Evolutionary conservation across 2,329 filamentous ascomycete genomes (phyloP), one percentile per base, ranked within the genome.

Genomic region (Hypomyces rosellus): DNA sequence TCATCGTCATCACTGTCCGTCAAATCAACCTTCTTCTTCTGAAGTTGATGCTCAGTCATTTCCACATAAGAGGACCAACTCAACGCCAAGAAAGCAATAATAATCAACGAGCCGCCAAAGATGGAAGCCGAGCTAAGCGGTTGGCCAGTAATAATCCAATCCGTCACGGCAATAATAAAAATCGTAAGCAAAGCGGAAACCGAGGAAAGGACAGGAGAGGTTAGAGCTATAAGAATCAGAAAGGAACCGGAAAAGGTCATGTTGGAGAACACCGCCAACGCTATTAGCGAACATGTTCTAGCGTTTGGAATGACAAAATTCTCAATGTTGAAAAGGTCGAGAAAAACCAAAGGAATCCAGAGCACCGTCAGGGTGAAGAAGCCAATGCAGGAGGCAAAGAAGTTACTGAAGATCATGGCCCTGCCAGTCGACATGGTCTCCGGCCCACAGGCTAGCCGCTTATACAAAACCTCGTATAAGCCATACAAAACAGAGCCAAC

Each of bases 381-480:
- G 3, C 93, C 93, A 55, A 99, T 93, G 64, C 92, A 74, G 56
- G 84, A 88, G 48, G 89, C 93, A 62, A 97, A 93, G 0, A 88
- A 86, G 65, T 95, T 97, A 61, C 93, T 91, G 60, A 99, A 97
- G 53, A 97, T 84, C 76, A 95, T 93, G 59, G 90, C 91, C n/a
- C 91, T 83, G n/a, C 80, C 82, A 0, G 93, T 82, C 40, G 81
- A 85, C 48, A 85, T 88, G 45, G 90, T 91, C 58, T 96, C 91
- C 0, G 93, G 93, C 11, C 93, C 93, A 65, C 93, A 99, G 13
- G 92, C 92, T 53, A 85, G 84, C 53, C 85, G 84, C 75, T 99
- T 99, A 74, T 99, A 99, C 37, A 99, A 69, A 5, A 99, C 93
- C 69, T 99, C 93, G 69, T 99, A 99, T 44, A 99, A 84, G 1